Evolutionary conservation across 2,329 filamentous ascomycete species (phyloP).

Genomic region (Phaeosphaeria sp.): DNA sequence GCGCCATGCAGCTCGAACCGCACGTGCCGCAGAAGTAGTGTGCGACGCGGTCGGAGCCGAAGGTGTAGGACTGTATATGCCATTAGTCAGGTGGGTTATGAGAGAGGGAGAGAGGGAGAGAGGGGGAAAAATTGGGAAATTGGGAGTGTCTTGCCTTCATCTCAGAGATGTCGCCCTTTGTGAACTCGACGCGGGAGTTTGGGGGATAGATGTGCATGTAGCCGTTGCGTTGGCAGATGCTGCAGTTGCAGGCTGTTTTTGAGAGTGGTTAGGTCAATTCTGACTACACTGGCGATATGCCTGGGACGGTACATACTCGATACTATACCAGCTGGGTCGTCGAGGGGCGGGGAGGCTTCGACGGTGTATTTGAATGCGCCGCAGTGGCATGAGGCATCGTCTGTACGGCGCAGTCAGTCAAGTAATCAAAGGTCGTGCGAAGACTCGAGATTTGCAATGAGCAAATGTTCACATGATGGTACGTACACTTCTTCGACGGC

Average conservation of each 20-base stretch:
- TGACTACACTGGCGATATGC: too few relatives aligned
- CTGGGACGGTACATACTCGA: conserved; percentile 12
- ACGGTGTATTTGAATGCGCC: conserved; percentile 58
- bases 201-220: conserved; percentile 55
- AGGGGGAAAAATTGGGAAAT: too few relatives aligned
- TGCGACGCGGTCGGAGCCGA: conserved; percentile 22
- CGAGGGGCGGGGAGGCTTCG: conserved; percentile 58
- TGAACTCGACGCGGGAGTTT: conserved; percentile 23
- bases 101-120: too few relatives aligned
- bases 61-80: conserved; percentile 30
- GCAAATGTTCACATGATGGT: background rate
- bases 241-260: conserved; percentile 58
- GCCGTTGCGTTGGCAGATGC: conserved; percentile 59
- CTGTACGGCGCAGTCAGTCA: conserved; percentile 24
- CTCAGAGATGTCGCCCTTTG: conserved; percentile 24
- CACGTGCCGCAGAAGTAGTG: conserved; percentile 39
- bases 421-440: background rate
- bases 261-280: background rate
- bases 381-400: conserved; percentile 63
- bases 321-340: conserved; percentile 49
- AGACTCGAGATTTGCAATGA: background rate
- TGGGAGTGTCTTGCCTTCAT: conserved; percentile 18
- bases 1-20: conserved; percentile 31
- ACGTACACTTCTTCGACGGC: conserved; percentile 8
- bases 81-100: background rate